Evolutionary conservation across 257 asterid species (phyloP).

Genomic region (Solanum piurae): DNA sequence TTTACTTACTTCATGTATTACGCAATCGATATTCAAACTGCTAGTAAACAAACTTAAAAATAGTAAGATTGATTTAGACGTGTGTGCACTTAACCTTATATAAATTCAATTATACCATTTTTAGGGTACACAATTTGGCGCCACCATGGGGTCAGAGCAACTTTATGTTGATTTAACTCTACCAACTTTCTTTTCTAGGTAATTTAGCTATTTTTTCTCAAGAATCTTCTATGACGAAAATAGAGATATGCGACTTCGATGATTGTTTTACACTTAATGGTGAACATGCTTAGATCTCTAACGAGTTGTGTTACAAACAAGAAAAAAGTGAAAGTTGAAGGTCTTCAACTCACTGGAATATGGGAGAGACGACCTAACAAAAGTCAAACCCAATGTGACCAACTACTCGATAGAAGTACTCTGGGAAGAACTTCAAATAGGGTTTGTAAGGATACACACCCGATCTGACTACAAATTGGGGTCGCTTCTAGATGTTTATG

Average conservation of each 20-base stretch:
- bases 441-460: not conserved
- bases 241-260: not conserved
- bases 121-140: not conserved
- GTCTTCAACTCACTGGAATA: not conserved
- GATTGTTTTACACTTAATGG: not conserved
- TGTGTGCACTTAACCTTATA: not conserved
- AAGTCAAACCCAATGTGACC: not conserved
- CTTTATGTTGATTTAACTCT: not conserved
- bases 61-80: not conserved
- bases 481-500: not conserved
- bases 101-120: not conserved
- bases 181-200: not conserved
- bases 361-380: not conserved
- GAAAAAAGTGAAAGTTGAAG: not conserved
- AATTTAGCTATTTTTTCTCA: not conserved
- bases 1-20: not conserved
- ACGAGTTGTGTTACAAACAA: not conserved
- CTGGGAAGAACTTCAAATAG: not conserved
- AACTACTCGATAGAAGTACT: not conserved
- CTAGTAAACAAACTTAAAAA: not conserved
- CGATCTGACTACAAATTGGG: not conserved
- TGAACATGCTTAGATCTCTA: not conserved
- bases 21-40: too few relatives aligned
- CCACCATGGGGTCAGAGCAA: not conserved
- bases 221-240: not conserved